Evolutionary conservation across 345 rosid species (phyloP), one percentile per base, ranked within the genome.

Genomic region (Acer campestre): DNA sequence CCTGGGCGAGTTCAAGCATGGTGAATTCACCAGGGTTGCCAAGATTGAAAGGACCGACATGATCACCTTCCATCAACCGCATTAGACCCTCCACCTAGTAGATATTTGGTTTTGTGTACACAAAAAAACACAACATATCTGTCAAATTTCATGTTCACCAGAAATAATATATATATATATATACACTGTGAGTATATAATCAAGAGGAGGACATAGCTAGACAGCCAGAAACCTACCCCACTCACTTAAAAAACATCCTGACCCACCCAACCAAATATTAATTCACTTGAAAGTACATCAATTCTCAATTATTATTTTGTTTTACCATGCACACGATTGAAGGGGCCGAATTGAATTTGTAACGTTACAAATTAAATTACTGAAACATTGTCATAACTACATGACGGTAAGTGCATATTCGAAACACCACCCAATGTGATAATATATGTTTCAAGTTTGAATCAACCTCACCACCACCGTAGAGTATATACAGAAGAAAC

Each of bases 1-100:
- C 98, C 97, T 94, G 78, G 14, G 99, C 99, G 3, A 96, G 98
- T 79, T 94, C 98, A 73, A 96, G 94, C 96, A 90, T 91, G 82
- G 96, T 91, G 78, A 89, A 91, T 82, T 91, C 96, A 25, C 93
- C 91, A 6, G 96, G 96, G 68, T 91, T 91, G 12, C 96, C 96
- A 4, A 91, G 91, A 69, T 91, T 91, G 85, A 91, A 96, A 61
- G 98, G 99, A 3, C 98, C 99, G 7, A 94, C 97, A 27, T 94
- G 97, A 61, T 96, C 95, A 12, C 99, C 94, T 88, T 96, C 99
- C 99, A 96, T 94, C 73, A 96, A 79, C 38, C 98, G 92, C 86
- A 94, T 89, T 70, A 94, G 85, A 75, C 99, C 98, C 82, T 96
- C 99, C 6, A 96, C 99, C 98, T 93, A 82, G 68, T 93, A 82